Evolutionary conservation across 1,284 basidiomycete genomes (phyloP), one percentile per base, ranked within the genome.

Genomic region (Pterula multifida): DNA sequence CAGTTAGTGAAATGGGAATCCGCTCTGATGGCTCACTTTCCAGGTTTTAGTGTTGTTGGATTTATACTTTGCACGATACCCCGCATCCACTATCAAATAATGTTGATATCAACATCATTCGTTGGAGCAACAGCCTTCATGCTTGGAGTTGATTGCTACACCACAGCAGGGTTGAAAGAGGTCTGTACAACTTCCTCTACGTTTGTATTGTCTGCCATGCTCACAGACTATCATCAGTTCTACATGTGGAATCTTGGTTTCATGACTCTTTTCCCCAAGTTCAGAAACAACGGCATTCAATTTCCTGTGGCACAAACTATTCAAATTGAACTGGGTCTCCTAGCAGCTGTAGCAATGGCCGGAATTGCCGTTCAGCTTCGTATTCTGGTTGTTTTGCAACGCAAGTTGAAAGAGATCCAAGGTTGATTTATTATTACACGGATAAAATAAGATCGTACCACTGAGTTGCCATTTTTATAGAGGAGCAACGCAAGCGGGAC

Each of bases 191-290:
- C 9, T 13, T 22, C 52, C n/a, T 45, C 39, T 25, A 17, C 19
- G 28, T 44, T 32, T 49, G 28, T 9, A 49, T 53, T 55, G 50
- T n/a, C n/a, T n/a, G n/a, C n/a, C n/a, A n/a, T n/a, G n/a, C 50
- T 26, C 49, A 39, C 15, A 25, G 32, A 36, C 26, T 13, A 47
- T 44, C 36, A 42, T 48, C 54, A 90, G 86, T 96, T 95, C 68
- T 97, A 96, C 66, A 72, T 95, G 48, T 95, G 88, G 81, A 97
- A 96, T 61, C 70, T 98, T 45, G 94, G 94, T 17, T 91, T 92
- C 66, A 72, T 70, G 6, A 60, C 69, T 2, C 66, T 96, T 28
- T 96, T 95, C 66, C 80, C 85, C 12, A 85, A 82, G 57, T 90
- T 80, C 57, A 66, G 68, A 13, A 64, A 73, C 54, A 79, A 83